Evolutionary conservation across 2,329 filamentous ascomycete genomes (phyloP).

Genomic region (Conoideocrella luteorostrata): DNA sequence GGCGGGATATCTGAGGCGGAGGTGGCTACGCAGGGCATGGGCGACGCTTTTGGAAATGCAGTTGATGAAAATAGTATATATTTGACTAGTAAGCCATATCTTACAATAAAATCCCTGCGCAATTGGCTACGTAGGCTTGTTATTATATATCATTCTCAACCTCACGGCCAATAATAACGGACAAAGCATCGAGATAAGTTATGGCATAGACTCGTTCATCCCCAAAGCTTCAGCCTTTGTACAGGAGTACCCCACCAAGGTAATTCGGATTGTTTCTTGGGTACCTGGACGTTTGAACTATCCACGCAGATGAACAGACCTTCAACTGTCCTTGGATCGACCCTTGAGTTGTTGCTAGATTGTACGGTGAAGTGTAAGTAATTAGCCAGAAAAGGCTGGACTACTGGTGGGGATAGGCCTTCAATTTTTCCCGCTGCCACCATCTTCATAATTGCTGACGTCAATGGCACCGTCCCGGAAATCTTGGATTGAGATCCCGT

Average conservation of each 20-base stretch:
- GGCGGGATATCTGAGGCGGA: too few species aligned
- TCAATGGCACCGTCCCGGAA: conserved; percentile 46
- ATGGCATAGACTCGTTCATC: not conserved
- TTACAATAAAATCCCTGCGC: too few species aligned
- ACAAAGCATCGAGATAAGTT: not conserved
- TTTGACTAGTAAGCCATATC: too few species aligned
- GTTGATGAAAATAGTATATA: too few species aligned
- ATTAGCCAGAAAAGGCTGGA: conserved; percentile 35
- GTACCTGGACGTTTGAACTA: conserved; percentile 22
- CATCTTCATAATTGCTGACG: conserved; percentile 39
- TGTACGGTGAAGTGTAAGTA: conserved; percentile 29
- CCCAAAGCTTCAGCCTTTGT: conserved; percentile 20
- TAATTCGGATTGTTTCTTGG: conserved; percentile 18
- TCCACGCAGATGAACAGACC: conserved; percentile 25
- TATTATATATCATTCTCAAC: not conserved
- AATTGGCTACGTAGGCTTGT: too few species aligned
- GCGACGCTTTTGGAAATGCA: too few species aligned
- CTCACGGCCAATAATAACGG: not conserved
- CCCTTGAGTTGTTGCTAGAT: conserved; percentile 17
- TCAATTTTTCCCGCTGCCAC: conserved; percentile 29
- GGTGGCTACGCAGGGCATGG: too few species aligned
- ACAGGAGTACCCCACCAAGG: conserved; percentile 21
- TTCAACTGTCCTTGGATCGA: conserved; percentile 19
- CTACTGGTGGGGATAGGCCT: conserved; percentile 28
- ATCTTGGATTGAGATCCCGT: conserved; percentile 29